Evolutionary conservation across 2,329 filamentous ascomycete genomes (phyloP), one percentile per base, ranked within the genome.

Genomic region (Cercospora sojina): DNA sequence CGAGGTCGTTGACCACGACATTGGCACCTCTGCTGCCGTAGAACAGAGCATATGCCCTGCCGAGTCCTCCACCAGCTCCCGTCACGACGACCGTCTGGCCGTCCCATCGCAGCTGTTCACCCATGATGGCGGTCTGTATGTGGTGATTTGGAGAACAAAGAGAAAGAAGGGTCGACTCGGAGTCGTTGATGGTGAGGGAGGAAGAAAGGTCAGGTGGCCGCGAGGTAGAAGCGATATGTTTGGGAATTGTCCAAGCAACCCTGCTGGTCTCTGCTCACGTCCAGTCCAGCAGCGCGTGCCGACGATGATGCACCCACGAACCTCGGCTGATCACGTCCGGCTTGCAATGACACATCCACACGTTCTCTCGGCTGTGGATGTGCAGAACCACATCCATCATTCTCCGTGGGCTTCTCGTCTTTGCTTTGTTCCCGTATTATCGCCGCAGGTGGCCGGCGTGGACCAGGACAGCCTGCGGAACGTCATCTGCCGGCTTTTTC

Each of bases 1-100:
- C 95, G 60, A 98, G 86, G 79, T 99, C 95, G 80, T 99, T 99
- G 75, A 99, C 95, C 57, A 99, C 94, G 74, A 96, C 91, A 80
- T 90, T 96, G 74, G 93, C 95, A 76, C 95, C 95, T 77, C 94
- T 88, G 64, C 91, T 93, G 66, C 87, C 95, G 78, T 96, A 98
- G 85, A 97, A 98, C 67, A 90, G 83, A 73, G 91, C 90, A 81
- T 96, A 96, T 78, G 89, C 89, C 81, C 89, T 91, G 71, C 91
- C 91, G 64, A 95, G 81, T 71, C 92, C 92, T 79, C 90, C 91
- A 70, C 92, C 92, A 69, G 91, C 91, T 75, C 92, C 92, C 57
- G 92, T 96, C 72, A 96, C 89, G 72, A 96, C 91, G 74, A 93
- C 91, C 73, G 92, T 92, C 85, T 95, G 92, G 81, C 89, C 90